These are phyloP conservation scores for Boeremia lycopersici DNA, from an alignment of 2,329 filamentous ascomycete species.

Conservation along the genomic window DNA sequence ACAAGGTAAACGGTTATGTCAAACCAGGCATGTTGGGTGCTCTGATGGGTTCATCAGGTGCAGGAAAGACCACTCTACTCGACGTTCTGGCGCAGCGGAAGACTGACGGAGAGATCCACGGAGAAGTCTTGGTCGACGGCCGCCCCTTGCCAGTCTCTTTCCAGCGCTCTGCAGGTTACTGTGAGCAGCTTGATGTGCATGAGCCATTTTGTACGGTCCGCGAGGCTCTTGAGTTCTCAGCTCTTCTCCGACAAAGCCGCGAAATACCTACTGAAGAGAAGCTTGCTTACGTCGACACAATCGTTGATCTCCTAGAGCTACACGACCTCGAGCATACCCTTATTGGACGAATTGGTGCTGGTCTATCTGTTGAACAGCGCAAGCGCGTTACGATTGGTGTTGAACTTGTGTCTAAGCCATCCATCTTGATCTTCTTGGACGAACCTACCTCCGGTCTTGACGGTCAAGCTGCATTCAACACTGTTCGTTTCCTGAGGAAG, in stretches of 20 bases:
- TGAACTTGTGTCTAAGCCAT: slow-evolving; percentile 65
- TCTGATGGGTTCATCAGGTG: slow-evolving; percentile 39
- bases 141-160: slow-evolving; percentile 33
- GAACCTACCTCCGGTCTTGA: slow-evolving; percentile 76
- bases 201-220: slow-evolving; percentile 35
- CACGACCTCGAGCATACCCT: slow-evolving; percentile 35
- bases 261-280: slow-evolving; percentile 30
- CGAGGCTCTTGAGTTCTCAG: slow-evolving; percentile 40
- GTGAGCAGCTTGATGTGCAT: slow-evolving; percentile 42
- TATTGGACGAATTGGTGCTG: slow-evolving; percentile 32
- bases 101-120: slow-evolving; percentile 36
- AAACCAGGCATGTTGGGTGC: slow-evolving; percentile 57
- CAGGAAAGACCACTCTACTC: slow-evolving; percentile 44
- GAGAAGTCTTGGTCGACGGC: slow-evolving; percentile 39
- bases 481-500: slow-evolving; percentile 72
- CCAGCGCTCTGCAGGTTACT: slow-evolving; percentile 43
- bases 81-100: slow-evolving; percentile 40
- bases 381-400: slow-evolving; percentile 60
- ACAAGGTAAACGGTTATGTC: slow-evolving; percentile 60
- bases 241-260: slow-evolving; percentile 36
- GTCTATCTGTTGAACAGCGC: slow-evolving; percentile 56
- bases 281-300: slow-evolving; percentile 34
- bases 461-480: slow-evolving; percentile 71
- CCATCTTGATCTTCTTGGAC: slow-evolving; percentile 74
- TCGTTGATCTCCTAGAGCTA: slow-evolving; percentile 35